A percentile compares a stretch with the other conserved stretches of the same genome.
Evolutionary conservation across 768 basidiomycete species (phyloP).

Genomic region (Cystofilobasidium capitatum): DNA sequence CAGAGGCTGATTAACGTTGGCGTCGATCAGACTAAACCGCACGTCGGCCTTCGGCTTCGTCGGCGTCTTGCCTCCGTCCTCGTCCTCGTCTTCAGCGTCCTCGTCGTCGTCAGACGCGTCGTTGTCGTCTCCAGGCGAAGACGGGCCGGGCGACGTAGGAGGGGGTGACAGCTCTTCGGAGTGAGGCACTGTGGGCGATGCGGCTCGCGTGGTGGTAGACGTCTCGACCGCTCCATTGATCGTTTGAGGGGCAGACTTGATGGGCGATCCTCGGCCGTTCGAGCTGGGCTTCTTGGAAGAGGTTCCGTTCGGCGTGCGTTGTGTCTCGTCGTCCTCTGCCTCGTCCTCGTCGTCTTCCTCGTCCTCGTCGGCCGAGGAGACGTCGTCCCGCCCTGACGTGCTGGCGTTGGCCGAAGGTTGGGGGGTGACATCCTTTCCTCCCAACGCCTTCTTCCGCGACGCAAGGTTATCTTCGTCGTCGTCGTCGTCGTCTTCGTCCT

Average conservation of each 20-base stretch:
- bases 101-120: not conserved
- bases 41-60: slow-evolving; percentile 1
- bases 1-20: not conserved
- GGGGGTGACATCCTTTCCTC: no score
- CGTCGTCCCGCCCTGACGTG: not conserved
- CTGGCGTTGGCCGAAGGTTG: not conserved
- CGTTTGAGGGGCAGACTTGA: slow-evolving; percentile 1
- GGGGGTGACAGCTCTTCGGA: slow-evolving; percentile 1
- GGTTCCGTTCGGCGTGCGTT: not conserved
- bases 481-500: not conserved
- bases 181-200: not conserved
- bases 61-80: slow-evolving; percentile 14
- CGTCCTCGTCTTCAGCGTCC: slow-evolving; percentile 23
- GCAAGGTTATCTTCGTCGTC: not conserved
- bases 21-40: not conserved
- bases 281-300: not conserved
- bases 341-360: slow-evolving; percentile 1
- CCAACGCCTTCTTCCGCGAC: not conserved
- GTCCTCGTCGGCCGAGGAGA: not conserved
- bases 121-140: not conserved
- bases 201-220: not conserved
- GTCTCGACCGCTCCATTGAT: not conserved
- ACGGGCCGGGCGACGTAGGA: not conserved
- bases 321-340: not conserved
- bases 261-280: not conserved